These are phyloP conservation scores for Alternaria dauci DNA, from an alignment of 2,329 filamentous ascomycete species.

Conservation along the genomic window DNA sequence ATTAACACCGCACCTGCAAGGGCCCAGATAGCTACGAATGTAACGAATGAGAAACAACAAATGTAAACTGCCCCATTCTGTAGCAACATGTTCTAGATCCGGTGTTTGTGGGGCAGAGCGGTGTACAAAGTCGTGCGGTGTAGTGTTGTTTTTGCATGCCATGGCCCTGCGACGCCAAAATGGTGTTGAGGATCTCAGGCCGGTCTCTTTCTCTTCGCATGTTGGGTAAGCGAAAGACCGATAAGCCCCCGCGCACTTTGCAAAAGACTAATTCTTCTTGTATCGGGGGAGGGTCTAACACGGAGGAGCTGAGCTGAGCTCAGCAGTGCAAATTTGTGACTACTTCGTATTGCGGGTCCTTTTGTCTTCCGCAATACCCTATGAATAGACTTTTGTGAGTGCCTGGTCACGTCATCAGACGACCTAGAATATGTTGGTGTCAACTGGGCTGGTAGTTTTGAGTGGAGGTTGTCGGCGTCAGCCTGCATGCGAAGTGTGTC, in stretches of 20 bases:
- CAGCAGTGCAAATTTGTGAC: background rate
- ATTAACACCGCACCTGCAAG: constrained; percentile 1
- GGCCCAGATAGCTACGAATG: constrained; percentile 1
- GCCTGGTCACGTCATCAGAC: constrained; percentile 1
- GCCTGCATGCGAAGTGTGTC: constrained; percentile 25
- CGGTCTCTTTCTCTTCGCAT: background rate
- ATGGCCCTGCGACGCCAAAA: constrained; percentile 10
- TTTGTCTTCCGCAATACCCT: background rate
- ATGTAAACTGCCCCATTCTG: background rate
- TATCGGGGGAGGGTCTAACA: background rate
- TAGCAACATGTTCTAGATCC: constrained; percentile 3
- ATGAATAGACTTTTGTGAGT: constrained; percentile 9
- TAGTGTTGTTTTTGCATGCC: constrained; percentile 8
- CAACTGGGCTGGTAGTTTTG: background rate
- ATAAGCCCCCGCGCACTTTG: background rate
- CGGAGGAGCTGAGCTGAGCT: background rate
- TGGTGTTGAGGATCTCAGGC: constrained; percentile 4
- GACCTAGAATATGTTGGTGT: constrained; percentile 1
- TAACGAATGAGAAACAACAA: background rate
- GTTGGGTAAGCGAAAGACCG: background rate
- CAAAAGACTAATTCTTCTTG: background rate
- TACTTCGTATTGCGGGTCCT: background rate
- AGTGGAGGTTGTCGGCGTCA: constrained; percentile 22
- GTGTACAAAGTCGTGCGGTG: constrained; percentile 13
- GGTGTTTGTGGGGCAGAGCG: constrained; percentile 9